phyloP scores from a whole-genome alignment of 2,329 filamentous ascomycete species.

The Sporothrix sp. region DNA sequence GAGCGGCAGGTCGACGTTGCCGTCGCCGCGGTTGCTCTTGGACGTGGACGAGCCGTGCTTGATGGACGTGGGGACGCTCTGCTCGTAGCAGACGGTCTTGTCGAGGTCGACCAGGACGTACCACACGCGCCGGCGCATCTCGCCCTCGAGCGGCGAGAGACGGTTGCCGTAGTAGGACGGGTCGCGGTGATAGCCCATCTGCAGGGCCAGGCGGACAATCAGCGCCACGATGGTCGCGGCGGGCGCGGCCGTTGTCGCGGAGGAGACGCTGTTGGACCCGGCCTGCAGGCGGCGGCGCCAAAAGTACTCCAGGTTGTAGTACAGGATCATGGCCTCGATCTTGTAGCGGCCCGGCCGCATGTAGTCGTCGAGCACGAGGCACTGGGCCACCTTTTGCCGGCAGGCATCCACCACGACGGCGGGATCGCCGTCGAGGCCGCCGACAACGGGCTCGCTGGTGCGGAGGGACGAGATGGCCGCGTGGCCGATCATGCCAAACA shows the following conservation, averaged over 20 bases:
- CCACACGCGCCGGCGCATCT: constrained; percentile 44
- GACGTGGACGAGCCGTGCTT: constrained; percentile 13
- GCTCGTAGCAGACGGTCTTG: constrained; percentile 39
- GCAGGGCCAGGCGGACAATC: constrained; percentile 22
- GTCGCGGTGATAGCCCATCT: constrained; percentile 40
- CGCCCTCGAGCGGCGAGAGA: constrained; percentile 39
- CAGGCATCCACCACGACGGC: constrained; percentile 20
- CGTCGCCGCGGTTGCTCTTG: constrained; percentile 37
- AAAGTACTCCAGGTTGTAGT: constrained; percentile 22
- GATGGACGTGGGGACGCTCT: constrained; percentile 34
- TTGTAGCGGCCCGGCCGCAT: constrained; percentile 23
- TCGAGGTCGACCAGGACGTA: constrained; percentile 36
- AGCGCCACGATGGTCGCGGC: constrained; percentile 23
- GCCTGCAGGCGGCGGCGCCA: not conserved
- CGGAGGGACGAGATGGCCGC: constrained; percentile 22
- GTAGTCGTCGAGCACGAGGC: constrained; percentile 25
- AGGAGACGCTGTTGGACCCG: not conserved
- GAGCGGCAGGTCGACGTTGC: constrained; percentile 34
- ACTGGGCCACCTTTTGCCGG: constrained; percentile 22
- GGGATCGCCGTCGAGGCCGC: constrained; percentile 15
- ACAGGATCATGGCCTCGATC: constrained; percentile 22
- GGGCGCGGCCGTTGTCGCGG: constrained; percentile 18
- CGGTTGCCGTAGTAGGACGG: constrained; percentile 29
- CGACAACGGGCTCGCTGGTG: constrained; percentile 17
- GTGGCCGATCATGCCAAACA: constrained; percentile 24